Percentiles rank a stretch among this genome's conserved stretches.
phyloP scores from a whole-genome alignment of 257 asterid genomes.

The Nicotiana undulata region DNA sequence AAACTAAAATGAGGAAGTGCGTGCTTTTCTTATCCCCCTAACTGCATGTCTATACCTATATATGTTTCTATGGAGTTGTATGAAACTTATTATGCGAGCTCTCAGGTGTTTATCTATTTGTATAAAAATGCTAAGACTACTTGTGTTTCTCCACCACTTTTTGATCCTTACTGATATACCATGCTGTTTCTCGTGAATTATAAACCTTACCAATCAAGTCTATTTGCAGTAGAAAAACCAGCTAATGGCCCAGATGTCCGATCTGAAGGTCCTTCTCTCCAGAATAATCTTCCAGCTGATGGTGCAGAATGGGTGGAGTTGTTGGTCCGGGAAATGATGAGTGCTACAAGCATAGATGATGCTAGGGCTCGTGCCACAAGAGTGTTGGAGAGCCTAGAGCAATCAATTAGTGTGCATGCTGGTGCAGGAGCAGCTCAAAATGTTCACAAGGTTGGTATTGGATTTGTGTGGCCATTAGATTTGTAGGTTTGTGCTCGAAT shows the following conservation, averaged over 20 bases:
- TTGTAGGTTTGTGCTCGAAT: neutral
- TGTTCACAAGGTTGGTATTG: constrained; percentile 46
- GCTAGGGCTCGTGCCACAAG: constrained; percentile 59
- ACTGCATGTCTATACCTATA: neutral
- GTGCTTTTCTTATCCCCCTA: neutral
- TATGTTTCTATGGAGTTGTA: neutral
- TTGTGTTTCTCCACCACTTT: neutral
- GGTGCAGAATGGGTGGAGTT: constrained; percentile 85
- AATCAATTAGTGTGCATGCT: constrained; percentile 39
- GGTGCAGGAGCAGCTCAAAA: constrained; percentile 43
- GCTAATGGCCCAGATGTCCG: neutral
- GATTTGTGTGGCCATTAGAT: neutral
- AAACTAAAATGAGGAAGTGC: neutral
- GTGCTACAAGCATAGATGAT: constrained; percentile 66
- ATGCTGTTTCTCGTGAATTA: neutral
- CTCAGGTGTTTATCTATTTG: neutral
- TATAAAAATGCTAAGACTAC: neutral
- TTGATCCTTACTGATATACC: neutral
- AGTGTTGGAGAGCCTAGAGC: constrained; percentile 64
- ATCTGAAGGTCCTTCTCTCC: constrained; percentile 33
- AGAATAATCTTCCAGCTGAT: constrained; percentile 38
- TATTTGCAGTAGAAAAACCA: neutral
- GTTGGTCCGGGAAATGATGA: constrained; percentile 61
- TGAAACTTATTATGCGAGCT: neutral
- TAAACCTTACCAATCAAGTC: neutral